A percentile compares a stretch with the other conserved stretches of the same genome.
phyloP scores from a whole-genome alignment of 495 filamentous ascomycete species.

The Penicillium cinerascens region DNA sequence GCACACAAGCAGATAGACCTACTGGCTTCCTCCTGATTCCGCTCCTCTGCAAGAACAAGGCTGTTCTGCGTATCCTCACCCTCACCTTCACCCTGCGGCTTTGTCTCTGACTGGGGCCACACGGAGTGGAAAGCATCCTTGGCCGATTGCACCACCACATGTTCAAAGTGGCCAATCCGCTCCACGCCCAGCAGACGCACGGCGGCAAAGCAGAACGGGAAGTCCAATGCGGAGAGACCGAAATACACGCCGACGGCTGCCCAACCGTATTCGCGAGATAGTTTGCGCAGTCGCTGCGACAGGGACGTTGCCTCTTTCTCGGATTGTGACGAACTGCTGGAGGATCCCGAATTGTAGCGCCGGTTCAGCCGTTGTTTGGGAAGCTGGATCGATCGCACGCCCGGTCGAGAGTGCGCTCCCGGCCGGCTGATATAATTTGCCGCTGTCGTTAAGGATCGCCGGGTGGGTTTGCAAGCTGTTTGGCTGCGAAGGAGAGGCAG shows the following conservation, averaged over 20 bases:
- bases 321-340: conserved; percentile 11
- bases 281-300: conserved; percentile 67
- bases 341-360: conserved; percentile 27
- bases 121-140: conserved; percentile 27
- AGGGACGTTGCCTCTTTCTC: conserved; percentile 50
- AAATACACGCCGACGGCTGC: conserved; percentile 89
- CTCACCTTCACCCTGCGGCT: conserved; percentile 11
- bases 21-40: conserved; percentile 50
- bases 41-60: conserved; percentile 30
- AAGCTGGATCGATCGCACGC: conserved; percentile 3
- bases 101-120: conserved; percentile 20
- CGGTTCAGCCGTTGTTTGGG: conserved; percentile 13
- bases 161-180: conserved; percentile 64
- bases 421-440: neutral
- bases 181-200: conserved; percentile 83
- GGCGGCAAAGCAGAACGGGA: conserved; percentile 89
- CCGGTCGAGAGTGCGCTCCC: neutral
- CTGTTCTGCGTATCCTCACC: conserved; percentile 2
- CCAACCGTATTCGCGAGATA: conserved; percentile 96
- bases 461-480: conserved; percentile 1
- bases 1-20: conserved; percentile 11
- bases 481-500: neutral
- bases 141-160: conserved; percentile 39
- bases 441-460: conserved; percentile 2
- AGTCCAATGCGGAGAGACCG: conserved; percentile 76